Evolutionary conservation across 2,329 filamentous ascomycete species (phyloP).

Genomic region (Colletotrichum lentis): DNA sequence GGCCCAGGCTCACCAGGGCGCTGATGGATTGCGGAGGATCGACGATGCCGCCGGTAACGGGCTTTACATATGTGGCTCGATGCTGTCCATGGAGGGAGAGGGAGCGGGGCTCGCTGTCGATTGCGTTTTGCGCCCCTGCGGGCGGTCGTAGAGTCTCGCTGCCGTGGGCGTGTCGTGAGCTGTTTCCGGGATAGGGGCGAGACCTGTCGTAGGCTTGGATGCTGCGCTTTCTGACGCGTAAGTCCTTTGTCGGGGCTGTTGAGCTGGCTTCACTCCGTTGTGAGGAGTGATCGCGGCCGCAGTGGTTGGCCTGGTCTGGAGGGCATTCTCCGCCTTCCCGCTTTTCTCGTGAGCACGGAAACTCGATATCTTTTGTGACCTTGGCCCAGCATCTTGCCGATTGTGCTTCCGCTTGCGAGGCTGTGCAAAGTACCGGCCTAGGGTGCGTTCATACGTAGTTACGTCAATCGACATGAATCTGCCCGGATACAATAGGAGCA

Average conservation of each 20-base stretch:
- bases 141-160: background rate
- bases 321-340: background rate
- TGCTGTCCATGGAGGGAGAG: background rate
- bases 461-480: background rate
- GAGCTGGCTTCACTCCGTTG: background rate
- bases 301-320: background rate
- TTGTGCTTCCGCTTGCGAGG: no score
- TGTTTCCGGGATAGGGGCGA: background rate
- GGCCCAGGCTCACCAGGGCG: background rate
- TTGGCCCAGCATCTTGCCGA: background rate
- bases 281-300: background rate
- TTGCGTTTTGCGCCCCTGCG: background rate
- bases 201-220: background rate
- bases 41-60: background rate
- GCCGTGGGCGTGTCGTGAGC: background rate
- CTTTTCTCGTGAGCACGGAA: background rate
- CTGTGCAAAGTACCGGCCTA: background rate
- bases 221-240: background rate
- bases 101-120: background rate
- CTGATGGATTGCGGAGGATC: constrained; percentile 4
- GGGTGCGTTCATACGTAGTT: background rate
- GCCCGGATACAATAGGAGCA: background rate
- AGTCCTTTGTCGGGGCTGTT: background rate
- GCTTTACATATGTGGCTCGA: background rate
- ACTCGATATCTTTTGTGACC: background rate